These are phyloP conservation scores for Auricularia auricula-judae DNA, from an alignment of 768 basidiomycete genomes.

Conservation along the genomic window DNA sequence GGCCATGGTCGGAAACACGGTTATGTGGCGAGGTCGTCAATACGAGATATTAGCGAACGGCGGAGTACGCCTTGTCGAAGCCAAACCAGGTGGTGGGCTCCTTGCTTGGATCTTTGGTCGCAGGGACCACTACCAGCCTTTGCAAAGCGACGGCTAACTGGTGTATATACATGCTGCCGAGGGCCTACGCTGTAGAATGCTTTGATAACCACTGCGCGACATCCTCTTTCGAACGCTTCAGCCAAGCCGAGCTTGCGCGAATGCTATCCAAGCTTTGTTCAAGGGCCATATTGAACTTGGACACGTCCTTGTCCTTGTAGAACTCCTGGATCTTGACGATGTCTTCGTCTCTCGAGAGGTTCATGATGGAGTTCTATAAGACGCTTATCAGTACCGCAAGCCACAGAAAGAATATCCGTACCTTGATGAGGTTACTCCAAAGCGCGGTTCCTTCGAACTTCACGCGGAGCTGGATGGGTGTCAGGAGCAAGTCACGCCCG, in stretches of 20 bases:
- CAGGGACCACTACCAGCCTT: neutral
- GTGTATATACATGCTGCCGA: neutral
- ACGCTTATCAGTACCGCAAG: too few relatives aligned
- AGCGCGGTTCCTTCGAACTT: neutral
- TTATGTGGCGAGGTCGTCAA: slow-evolving; percentile 76
- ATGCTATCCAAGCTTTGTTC: slow-evolving; percentile 62
- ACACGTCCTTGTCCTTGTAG: slow-evolving; percentile 61
- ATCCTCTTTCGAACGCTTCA: slow-evolving; percentile 49
- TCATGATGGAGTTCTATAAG: slow-evolving; percentile 8
- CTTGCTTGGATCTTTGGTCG: neutral
- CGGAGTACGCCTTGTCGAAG: slow-evolving; percentile 32
- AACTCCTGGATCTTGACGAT: slow-evolving; percentile 44
- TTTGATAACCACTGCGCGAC: slow-evolving; percentile 41
- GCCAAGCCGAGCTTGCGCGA: slow-evolving; percentile 45
- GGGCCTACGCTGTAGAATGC: neutral
- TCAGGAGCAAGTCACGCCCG: neutral
- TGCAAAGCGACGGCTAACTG: neutral
- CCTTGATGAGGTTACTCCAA: neutral
- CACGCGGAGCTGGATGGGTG: neutral
- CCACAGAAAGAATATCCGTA: neutral
- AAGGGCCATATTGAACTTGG: slow-evolving; percentile 54
- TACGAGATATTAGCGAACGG: slow-evolving; percentile 73
- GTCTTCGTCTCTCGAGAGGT: neutral
- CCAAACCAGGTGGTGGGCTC: neutral
- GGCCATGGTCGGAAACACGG: slow-evolving; percentile 71